Base-by-base conservation (phyloP, 345 rosid species). In the Bruguiera gymnorhiza region DNA sequence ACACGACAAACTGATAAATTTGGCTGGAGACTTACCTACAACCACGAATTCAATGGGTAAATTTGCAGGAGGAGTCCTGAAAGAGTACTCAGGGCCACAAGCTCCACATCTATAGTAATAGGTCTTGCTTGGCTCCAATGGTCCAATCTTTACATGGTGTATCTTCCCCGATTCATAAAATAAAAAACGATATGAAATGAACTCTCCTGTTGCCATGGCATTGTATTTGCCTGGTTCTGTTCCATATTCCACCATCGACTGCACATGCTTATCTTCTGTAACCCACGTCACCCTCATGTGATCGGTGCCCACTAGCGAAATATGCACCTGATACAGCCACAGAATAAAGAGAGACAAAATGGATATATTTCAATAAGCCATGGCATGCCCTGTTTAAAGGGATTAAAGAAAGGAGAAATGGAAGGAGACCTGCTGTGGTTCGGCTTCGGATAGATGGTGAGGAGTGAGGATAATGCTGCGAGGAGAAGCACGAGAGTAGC, bases 121-220 rank as follows among this genome's bases (percentile, higher is more conserved):
- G 9, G 67, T 79, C 0, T 93, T 87, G 53, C 16, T 78, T 8
- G 96, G 76, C 62, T 87, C 78, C 76, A 94, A 78, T 27, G 97
- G 93, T 46, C 98, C 96, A 65, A 94, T 87, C 75, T 79, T 87
- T 50, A 94, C 97, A n/a, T 88, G 91, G 79, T 94, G 96, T 57
- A 94, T 88, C 78, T 80, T 88, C 6, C 88, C 86, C 19, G 98
- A 91, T 7, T 20, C 64, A 71, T 94, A 94, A 30, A 88, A 80
- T 77, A 94, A 84, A 80, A 83, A 94, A 16, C 60, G 74, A 66
- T 94, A 91, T 2, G 92, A 82, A 9, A 90, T 86, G 31, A 72
- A 63, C 59, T 80, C 80, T 72, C 97, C 98, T 3, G 61, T 83
- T 2, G 80, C 78, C 83, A 27, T 68, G n/a, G 67, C 62, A 66